Percentiles rank a stretch among this genome's conserved stretches.
Evolutionary conservation across 495 filamentous ascomycete species (phyloP).

Genomic region (Corynascus novoguineensis): DNA sequence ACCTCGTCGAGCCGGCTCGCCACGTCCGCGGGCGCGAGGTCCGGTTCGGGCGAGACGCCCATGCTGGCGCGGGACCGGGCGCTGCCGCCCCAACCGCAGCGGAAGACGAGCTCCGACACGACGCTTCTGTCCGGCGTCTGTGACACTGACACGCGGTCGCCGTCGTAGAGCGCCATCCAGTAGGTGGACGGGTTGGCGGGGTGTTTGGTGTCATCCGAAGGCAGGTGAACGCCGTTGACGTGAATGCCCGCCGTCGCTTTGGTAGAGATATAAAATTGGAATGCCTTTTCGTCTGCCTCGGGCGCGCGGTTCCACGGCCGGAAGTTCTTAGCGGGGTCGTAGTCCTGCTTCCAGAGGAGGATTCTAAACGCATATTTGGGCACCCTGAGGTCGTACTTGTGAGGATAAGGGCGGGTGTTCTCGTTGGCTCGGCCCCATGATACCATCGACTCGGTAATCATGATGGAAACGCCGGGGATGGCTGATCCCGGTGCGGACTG

Average conservation of each 20-base stretch:
- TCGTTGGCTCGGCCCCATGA: constrained; percentile 66
- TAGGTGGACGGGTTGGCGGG: constrained; percentile 42
- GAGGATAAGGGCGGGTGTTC: constrained; percentile 58
- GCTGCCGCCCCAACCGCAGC: constrained; percentile 45
- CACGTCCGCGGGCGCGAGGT: constrained; percentile 11
- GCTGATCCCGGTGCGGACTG: constrained; percentile 43
- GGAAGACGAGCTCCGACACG: constrained; percentile 37
- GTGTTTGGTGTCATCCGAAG: constrained; percentile 42
- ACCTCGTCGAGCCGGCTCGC: constrained; percentile 29
- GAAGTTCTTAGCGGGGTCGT: constrained; percentile 42
- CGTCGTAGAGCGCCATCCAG: constrained; percentile 64
- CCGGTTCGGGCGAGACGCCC: constrained; percentile 12
- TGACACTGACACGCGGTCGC: constrained; percentile 66
- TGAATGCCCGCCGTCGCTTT: constrained; percentile 64
- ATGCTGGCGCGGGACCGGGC: constrained; percentile 21
- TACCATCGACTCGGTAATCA: constrained; percentile 57
- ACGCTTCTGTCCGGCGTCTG: constrained; percentile 23
- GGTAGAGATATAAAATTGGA: constrained; percentile 68
- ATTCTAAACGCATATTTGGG: constrained; percentile 79
- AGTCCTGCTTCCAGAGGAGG: constrained; percentile 60
- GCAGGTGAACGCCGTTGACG: constrained; percentile 62
- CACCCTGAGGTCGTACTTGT: constrained; percentile 57
- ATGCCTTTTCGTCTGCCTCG: constrained; percentile 45
- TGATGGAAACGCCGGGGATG: constrained; percentile 50
- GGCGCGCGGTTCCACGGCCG: constrained; percentile 36